These are phyloP conservation scores for Pseudogymnoascus sp. DNA, from an alignment of 2,329 filamentous ascomycete species.

Conservation along the genomic window DNA sequence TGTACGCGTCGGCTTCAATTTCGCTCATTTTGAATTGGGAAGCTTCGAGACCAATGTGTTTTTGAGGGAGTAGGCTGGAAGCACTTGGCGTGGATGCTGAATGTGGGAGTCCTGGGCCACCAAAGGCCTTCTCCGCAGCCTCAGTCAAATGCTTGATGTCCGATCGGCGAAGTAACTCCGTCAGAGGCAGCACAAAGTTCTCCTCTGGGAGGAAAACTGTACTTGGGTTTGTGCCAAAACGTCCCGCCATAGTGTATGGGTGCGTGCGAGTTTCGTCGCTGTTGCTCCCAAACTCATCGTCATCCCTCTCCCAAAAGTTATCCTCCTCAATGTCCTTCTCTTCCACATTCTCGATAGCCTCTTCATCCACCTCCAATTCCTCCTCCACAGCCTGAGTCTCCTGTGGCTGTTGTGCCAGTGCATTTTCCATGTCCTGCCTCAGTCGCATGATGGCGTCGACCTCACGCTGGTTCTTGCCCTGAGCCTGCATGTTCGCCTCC, in stretches of 20 bases:
- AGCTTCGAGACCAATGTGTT: conserved; percentile 56
- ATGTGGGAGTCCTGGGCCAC: conserved; percentile 66
- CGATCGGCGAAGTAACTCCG: conserved; percentile 56
- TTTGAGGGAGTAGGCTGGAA: conserved; percentile 49
- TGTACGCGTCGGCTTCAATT: conserved; percentile 67
- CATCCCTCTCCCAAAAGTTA: conserved; percentile 13
- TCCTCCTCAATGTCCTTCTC: conserved; percentile 25
- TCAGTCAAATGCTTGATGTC: conserved; percentile 68
- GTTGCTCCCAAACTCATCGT: conserved; percentile 14
- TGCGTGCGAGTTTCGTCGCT: conserved; percentile 53
- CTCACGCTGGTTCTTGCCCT: conserved; percentile 27
- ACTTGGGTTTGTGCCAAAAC: conserved; percentile 63
- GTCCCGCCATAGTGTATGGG: conserved; percentile 64
- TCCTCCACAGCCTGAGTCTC: conserved; percentile 20
- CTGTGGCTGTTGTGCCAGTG: conserved; percentile 21
- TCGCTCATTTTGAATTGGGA: conserved; percentile 60
- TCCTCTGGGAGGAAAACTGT: conserved; percentile 68
- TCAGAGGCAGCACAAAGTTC: conserved; percentile 63
- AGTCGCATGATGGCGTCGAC: conserved; percentile 26
- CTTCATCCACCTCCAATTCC: conserved; percentile 19
- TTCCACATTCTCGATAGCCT: conserved; percentile 17
- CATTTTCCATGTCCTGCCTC: conserved; percentile 26
- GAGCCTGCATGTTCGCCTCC: conserved; percentile 18
- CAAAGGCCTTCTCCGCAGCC: conserved; percentile 66
- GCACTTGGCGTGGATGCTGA: conserved; percentile 62